These are phyloP conservation scores for Hansfordia pulvinata DNA, from an alignment of 2,329 filamentous ascomycete genomes.

Conservation along the genomic window DNA sequence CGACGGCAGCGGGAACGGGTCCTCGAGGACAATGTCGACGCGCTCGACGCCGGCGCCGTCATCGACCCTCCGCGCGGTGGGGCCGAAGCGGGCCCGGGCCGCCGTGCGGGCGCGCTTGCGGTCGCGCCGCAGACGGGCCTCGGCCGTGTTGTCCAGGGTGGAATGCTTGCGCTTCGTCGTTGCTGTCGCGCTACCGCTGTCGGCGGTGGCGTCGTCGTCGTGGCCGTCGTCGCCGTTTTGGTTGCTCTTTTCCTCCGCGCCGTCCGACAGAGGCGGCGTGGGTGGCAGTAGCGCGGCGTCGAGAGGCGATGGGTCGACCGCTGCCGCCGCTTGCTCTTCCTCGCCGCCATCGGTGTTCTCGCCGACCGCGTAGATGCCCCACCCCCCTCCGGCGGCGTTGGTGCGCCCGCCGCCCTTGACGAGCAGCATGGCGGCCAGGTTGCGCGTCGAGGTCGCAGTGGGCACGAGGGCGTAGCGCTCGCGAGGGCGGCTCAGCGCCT, in stretches of 20 bases:
- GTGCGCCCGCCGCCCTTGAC: constrained; percentile 55
- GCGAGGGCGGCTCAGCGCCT: constrained; percentile 63
- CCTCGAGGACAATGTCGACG: constrained; percentile 44
- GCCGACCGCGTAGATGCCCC: constrained; percentile 65
- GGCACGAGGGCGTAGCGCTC: constrained; percentile 56
- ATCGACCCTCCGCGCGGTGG: constrained; percentile 33
- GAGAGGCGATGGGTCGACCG: too few relatives aligned
- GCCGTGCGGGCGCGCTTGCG: constrained; percentile 46
- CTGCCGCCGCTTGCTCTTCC: too few relatives aligned
- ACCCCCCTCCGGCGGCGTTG: constrained; percentile 63
- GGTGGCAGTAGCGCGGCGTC: constrained; percentile 32
- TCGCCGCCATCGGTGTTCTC: constrained; percentile 23
- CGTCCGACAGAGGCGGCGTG: constrained; percentile 29
- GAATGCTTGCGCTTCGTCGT: constrained; percentile 12
- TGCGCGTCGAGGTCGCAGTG: constrained; percentile 58
- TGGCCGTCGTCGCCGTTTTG: too few relatives aligned
- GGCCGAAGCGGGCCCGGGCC: constrained; percentile 59
- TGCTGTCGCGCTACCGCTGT: constrained; percentile 1
- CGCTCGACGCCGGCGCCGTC: constrained; percentile 50
- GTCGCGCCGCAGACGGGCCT: constrained; percentile 18
- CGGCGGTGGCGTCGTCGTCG: constrained; percentile 8
- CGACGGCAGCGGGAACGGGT: constrained; percentile 31
- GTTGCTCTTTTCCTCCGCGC: constrained; percentile 6
- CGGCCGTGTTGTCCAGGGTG: constrained; percentile 11
- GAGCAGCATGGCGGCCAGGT: constrained; percentile 54